These are phyloP conservation scores for Lanmaoa rubissima DNA, from an alignment of 768 basidiomycete genomes.

Conservation along the genomic window DNA sequence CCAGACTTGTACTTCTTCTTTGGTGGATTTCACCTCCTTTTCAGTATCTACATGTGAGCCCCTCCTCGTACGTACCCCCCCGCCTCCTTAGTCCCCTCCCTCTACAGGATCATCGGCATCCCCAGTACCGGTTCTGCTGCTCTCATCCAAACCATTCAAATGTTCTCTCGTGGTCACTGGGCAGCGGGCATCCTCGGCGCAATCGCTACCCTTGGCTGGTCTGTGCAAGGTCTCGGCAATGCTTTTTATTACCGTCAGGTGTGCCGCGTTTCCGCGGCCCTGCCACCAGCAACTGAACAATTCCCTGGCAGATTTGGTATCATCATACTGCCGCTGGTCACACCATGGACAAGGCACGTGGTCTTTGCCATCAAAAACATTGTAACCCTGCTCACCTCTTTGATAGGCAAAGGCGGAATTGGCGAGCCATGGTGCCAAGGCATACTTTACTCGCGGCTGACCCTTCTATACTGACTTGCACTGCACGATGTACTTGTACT, in stretches of 20 bases:
- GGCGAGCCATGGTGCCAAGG: slow-evolving; percentile 79
- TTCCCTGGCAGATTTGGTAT: slow-evolving; percentile 57
- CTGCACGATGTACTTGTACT: slow-evolving; percentile 20
- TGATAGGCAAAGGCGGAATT: slow-evolving; percentile 79
- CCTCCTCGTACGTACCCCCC: background rate
- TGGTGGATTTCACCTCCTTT: slow-evolving; percentile 90
- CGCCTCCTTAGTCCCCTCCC: slow-evolving; percentile 25
- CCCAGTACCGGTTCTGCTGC: slow-evolving; percentile 96
- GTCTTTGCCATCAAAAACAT: background rate
- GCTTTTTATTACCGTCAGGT: slow-evolving; percentile 80
- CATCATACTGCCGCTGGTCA: slow-evolving; percentile 85
- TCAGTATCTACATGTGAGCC: slow-evolving; percentile 86
- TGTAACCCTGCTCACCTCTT: slow-evolving; percentile 6
- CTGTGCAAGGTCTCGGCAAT: slow-evolving; percentile 78
- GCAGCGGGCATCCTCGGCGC: slow-evolving; percentile 80
- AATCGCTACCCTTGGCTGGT: slow-evolving; percentile 85
- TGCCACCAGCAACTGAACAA: slow-evolving; percentile 4
- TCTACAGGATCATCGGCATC: slow-evolving; percentile 84
- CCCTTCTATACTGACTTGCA: slow-evolving; percentile 9
- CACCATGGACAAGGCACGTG: slow-evolving; percentile 75
- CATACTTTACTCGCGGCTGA: slow-evolving; percentile 84
- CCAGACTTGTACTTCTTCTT: slow-evolving; percentile 97
- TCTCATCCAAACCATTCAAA: slow-evolving; percentile 86
- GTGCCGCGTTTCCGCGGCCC: slow-evolving; percentile 24
- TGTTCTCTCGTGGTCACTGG: slow-evolving; percentile 69